phyloP scores from a whole-genome alignment of 2,329 filamentous ascomycete species.

The Akanthomyces muscarius region DNA sequence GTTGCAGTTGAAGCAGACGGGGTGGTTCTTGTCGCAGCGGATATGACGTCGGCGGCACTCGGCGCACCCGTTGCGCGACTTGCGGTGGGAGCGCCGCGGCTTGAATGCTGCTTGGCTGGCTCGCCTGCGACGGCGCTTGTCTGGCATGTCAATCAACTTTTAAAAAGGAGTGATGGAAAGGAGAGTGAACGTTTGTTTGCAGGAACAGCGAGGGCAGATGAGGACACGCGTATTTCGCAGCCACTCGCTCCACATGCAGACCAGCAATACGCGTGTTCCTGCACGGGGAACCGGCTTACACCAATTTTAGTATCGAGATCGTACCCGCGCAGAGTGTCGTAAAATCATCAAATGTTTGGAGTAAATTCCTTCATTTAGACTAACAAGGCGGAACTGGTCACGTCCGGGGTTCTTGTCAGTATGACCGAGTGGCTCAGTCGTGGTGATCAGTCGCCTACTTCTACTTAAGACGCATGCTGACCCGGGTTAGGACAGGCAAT shows the following conservation, averaged over 20 bases:
- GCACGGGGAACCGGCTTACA: too few relatives aligned
- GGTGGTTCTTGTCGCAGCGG: slow-evolving; percentile 31
- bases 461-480: too few relatives aligned
- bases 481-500: too few relatives aligned
- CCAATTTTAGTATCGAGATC: too few relatives aligned
- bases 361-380: too few relatives aligned
- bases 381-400: too few relatives aligned
- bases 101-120: neutral
- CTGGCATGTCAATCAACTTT: neutral
- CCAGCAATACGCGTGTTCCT: neutral
- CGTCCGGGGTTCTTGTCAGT: too few relatives aligned
- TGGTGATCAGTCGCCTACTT: too few relatives aligned
- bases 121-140: neutral
- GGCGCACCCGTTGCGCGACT: slow-evolving; percentile 27
- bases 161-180: neutral
- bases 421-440: too few relatives aligned
- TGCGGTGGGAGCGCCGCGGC: slow-evolving; percentile 21
- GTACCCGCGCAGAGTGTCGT: too few relatives aligned
- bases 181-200: neutral
- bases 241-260: neutral
- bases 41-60: slow-evolving; percentile 27
- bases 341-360: too few relatives aligned
- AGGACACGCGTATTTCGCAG: neutral
- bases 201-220: neutral
- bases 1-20: slow-evolving; percentile 28